These are phyloP conservation scores for Omphalotus olearius DNA, from an alignment of 1,284 basidiomycete species.

Conservation along the genomic window DNA sequence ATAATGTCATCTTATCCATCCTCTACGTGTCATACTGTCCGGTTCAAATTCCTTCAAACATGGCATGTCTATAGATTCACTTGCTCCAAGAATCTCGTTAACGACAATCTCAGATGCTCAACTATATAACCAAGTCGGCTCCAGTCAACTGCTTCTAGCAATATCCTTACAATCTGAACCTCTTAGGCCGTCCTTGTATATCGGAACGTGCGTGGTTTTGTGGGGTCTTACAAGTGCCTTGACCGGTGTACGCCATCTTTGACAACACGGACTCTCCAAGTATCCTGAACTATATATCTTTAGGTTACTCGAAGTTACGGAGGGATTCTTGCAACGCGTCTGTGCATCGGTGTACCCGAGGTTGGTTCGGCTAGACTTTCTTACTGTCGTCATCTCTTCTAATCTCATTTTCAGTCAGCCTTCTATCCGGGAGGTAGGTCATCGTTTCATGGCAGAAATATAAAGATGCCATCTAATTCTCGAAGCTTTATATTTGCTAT, in stretches of 20 bases:
- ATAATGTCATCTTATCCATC: slow-evolving; percentile 53
- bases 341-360: slow-evolving; percentile 64
- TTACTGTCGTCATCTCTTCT: not conserved
- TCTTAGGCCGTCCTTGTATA: slow-evolving; percentile 56
- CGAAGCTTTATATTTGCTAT: slow-evolving; percentile 50
- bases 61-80: slow-evolving; percentile 38
- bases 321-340: slow-evolving; percentile 53
- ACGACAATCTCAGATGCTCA: slow-evolving; percentile 37
- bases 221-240: slow-evolving; percentile 63
- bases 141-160: not conserved
- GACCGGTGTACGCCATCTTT: slow-evolving; percentile 44
- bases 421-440: slow-evolving; percentile 52
- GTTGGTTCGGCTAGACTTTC: slow-evolving; percentile 20
- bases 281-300: not conserved
- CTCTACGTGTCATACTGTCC: slow-evolving; percentile 59
- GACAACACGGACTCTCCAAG: not conserved
- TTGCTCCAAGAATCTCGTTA: not conserved
- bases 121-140: slow-evolving; percentile 43
- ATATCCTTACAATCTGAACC: not conserved
- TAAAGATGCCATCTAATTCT: too few species aligned
- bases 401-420: slow-evolving; percentile 35
- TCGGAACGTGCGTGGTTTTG: slow-evolving; percentile 52
- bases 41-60: slow-evolving; percentile 63
- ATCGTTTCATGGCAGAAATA: not conserved
- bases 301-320: slow-evolving; percentile 52